Conservation (phyloP, 352 stramenopile genomes). For the Globisporangium acanthophoron region DNA sequence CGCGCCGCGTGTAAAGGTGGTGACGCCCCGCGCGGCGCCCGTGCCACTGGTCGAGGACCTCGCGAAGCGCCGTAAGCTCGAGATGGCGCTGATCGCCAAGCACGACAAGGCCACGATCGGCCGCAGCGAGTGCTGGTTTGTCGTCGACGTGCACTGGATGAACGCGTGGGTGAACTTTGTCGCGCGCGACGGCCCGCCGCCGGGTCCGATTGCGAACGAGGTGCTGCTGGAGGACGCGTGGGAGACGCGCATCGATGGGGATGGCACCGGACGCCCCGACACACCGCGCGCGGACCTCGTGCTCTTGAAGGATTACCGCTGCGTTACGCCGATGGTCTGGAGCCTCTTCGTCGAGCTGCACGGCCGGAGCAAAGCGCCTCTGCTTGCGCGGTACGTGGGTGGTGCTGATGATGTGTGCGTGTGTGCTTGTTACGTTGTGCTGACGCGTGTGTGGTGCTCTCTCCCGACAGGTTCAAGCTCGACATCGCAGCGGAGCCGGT, state of each 20-base stretch:
- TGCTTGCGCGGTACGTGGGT: slow-evolving; percentile 19
- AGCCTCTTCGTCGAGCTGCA: slow-evolving; percentile 59
- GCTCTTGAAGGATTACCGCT: slow-evolving; percentile 53
- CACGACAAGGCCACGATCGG: slow-evolving; percentile 48
- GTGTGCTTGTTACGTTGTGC: no score
- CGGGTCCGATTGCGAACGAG: slow-evolving; percentile 56
- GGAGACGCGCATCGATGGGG: slow-evolving; percentile 23
- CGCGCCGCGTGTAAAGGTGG: slow-evolving; percentile 10
- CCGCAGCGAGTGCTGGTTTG: slow-evolving; percentile 70
- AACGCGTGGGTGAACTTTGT: slow-evolving; percentile 55
- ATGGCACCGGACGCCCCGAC: slow-evolving; percentile 29
- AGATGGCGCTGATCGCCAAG: slow-evolving; percentile 50
- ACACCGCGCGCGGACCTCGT: slow-evolving; percentile 31
- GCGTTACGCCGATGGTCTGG: slow-evolving; percentile 76
- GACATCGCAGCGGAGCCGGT: slow-evolving; percentile 24
- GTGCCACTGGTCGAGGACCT: slow-evolving; percentile 41
- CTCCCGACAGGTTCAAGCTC: slow-evolving; percentile 18
- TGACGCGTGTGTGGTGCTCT: neutral
- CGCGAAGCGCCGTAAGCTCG: slow-evolving; percentile 41
- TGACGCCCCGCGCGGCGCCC: slow-evolving; percentile 15
- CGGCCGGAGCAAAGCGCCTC: slow-evolving; percentile 33
- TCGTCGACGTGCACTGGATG: slow-evolving; percentile 60
- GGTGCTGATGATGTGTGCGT: neutral
- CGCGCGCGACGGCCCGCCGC: slow-evolving; percentile 30
- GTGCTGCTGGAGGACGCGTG: slow-evolving; percentile 44